phyloP scores from a whole-genome alignment of 2,329 filamentous ascomycete species.

The Mycosphaerella arachidis region DNA sequence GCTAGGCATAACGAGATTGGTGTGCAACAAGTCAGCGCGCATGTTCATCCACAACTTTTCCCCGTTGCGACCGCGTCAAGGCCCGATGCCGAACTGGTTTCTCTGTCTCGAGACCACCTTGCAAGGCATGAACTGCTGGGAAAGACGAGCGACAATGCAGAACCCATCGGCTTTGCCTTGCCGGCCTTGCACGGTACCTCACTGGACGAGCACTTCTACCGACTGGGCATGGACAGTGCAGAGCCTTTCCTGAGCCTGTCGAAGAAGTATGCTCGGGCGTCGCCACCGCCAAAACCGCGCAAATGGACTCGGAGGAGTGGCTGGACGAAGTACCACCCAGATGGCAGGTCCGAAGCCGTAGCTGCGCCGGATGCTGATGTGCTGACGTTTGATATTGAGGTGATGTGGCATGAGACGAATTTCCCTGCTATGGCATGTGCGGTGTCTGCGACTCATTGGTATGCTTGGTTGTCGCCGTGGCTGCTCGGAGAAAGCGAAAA shows the following conservation, averaged over 20 bases:
- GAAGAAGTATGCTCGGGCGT: conserved; percentile 64
- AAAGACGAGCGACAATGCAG: conserved; percentile 73
- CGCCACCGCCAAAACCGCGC: conserved; percentile 56
- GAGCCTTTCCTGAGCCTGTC: conserved; percentile 76
- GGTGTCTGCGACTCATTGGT: conserved; percentile 85
- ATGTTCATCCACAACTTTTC: conserved; percentile 82
- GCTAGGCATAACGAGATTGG: conserved; percentile 87
- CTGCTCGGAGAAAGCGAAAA: conserved; percentile 74
- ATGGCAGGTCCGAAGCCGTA: conserved; percentile 68
- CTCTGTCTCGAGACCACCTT: conserved; percentile 77
- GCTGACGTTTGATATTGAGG: conserved; percentile 92
- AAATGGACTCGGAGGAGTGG: conserved; percentile 77
- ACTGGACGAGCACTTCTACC: conserved; percentile 91
- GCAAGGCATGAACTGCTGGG: conserved; percentile 79
- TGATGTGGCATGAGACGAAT: conserved; percentile 88
- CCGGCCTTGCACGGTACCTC: conserved; percentile 73
- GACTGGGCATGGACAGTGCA: conserved; percentile 76
- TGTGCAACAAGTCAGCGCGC: conserved; percentile 83
- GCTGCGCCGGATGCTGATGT: conserved; percentile 73
- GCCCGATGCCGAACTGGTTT: conserved; percentile 71
- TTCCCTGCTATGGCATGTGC: conserved; percentile 98
- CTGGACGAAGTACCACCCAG: conserved; percentile 85
- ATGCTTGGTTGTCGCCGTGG: conserved; percentile 96
- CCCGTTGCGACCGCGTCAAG: conserved; percentile 51
- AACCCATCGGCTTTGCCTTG: conserved; percentile 79